Conservation (phyloP, 73 alveolate species). For the Uronychia binucleata region DNA sequence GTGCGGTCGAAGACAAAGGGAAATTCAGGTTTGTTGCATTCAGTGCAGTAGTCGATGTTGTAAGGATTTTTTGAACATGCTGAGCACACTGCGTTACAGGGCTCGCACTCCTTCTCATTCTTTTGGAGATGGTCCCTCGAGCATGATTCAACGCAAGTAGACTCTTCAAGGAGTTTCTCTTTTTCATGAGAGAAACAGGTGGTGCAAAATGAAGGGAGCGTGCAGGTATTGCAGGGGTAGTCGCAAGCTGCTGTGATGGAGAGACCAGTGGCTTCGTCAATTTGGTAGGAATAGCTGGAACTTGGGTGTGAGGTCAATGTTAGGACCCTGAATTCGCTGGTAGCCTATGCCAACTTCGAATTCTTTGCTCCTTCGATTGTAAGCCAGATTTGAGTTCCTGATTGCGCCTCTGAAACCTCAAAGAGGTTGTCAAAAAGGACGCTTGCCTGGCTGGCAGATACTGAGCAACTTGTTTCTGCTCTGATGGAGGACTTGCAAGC, state of each 20-base stretch:
- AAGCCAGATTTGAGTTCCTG: slow-evolving; percentile 1
- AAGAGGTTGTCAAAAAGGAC: slow-evolving; percentile 25
- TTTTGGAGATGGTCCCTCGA: slow-evolving; percentile 6
- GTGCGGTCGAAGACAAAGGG: slow-evolving; percentile 19
- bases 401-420: too few relatives aligned
- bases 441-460: slow-evolving; percentile 16
- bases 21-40: slow-evolving; percentile 29
- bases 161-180: slow-evolving; percentile 37
- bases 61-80: slow-evolving; percentile 20
- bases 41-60: slow-evolving; percentile 37
- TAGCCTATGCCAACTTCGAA: neutral
- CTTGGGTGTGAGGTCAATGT: slow-evolving; percentile 16
- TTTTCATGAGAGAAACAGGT: slow-evolving; percentile 27
- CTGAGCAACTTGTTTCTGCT: neutral
- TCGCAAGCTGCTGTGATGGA: slow-evolving; percentile 41
- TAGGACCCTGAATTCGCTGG: slow-evolving; percentile 12
- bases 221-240: slow-evolving; percentile 61
- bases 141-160: slow-evolving; percentile 48
- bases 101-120: slow-evolving; percentile 31
- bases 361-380: slow-evolving; percentile 13
- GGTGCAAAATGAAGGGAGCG: slow-evolving; percentile 32
- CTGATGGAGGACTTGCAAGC: neutral
- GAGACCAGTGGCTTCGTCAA: slow-evolving; percentile 47
- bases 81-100: slow-evolving; percentile 37
- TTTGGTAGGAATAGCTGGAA: slow-evolving; percentile 9